phyloP scores from a whole-genome alignment of 805 yeast genomes.

The Yamadazyma takamatsuzukensis region DNA sequence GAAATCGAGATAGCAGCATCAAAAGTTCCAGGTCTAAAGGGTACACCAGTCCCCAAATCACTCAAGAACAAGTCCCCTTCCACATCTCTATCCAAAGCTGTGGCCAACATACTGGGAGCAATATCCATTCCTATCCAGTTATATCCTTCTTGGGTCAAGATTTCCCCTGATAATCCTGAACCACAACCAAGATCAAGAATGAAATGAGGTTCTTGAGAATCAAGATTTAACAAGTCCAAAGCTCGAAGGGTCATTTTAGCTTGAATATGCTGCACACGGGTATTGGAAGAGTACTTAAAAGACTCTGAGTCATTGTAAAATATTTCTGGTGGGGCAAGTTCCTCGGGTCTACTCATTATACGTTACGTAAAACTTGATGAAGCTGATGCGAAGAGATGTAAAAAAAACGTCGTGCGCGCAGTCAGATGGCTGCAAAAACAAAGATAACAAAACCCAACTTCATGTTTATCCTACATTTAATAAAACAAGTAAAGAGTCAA shows the following conservation, averaged over 20 bases:
- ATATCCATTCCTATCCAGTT: slow-evolving; percentile 97
- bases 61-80: slow-evolving; percentile 91
- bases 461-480: slow-evolving; percentile 23
- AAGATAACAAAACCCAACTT: too few species aligned
- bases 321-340: slow-evolving; percentile 93
- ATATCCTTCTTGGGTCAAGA: slow-evolving; percentile 88
- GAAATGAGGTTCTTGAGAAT: slow-evolving; percentile 55
- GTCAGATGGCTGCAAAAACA: too few species aligned
- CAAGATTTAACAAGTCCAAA: slow-evolving; percentile 76
- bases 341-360: slow-evolving; percentile 93
- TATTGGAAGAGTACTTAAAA: slow-evolving; percentile 81
- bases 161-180: slow-evolving; percentile 93
- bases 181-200: slow-evolving; percentile 95
- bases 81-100: slow-evolving; percentile 86
- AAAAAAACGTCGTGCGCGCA: too few species aligned
- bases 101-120: slow-evolving; percentile 92
- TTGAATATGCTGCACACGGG: slow-evolving; percentile 97
- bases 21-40: slow-evolving; percentile 93
- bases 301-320: slow-evolving; percentile 92
- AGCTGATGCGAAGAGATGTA: neutral
- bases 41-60: slow-evolving; percentile 92
- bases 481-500: slow-evolving; percentile 80
- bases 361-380: too few species aligned
- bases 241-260: slow-evolving; percentile 97
- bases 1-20: slow-evolving; percentile 95